These are phyloP conservation scores for Eucalyptus sideroxylon DNA, from an alignment of 345 rosid species.

Conservation along the genomic window DNA sequence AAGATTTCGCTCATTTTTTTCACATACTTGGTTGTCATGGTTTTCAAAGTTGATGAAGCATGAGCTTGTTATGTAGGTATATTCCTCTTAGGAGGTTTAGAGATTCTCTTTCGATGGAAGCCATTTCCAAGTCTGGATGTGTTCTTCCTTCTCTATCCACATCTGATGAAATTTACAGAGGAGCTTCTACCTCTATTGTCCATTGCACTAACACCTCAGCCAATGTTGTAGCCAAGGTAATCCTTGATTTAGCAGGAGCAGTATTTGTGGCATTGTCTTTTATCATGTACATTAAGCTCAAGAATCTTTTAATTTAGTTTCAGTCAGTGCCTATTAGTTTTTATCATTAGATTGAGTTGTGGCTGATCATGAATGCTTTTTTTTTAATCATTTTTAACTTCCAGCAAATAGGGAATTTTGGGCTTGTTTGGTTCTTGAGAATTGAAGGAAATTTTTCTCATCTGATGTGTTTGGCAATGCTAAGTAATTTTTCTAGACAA, in stretches of 20 bases:
- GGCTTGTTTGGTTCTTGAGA: background rate
- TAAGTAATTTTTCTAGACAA: background rate
- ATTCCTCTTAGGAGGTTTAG: slow-evolving; percentile 56
- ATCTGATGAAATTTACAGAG: slow-evolving; percentile 46
- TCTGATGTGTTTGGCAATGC: background rate
- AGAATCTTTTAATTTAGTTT: background rate
- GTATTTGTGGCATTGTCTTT: background rate
- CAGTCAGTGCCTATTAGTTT: background rate
- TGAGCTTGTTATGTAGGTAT: slow-evolving; percentile 42
- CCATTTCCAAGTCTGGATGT: slow-evolving; percentile 14
- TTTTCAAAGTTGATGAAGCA: background rate
- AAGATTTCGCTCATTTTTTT: background rate
- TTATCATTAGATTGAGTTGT: background rate
- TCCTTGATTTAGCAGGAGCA: background rate
- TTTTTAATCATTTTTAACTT: background rate
- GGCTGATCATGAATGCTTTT: background rate
- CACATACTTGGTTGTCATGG: background rate
- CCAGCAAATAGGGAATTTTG: background rate
- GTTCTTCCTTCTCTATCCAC: slow-evolving; percentile 48
- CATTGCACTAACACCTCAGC: slow-evolving; percentile 59
- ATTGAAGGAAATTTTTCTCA: background rate
- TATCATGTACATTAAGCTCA: background rate
- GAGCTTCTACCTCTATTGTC: slow-evolving; percentile 43
- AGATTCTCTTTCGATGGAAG: slow-evolving; percentile 19
- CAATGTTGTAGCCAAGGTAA: slow-evolving; percentile 76